Evolutionary conservation across 2,329 filamentous ascomycete species (phyloP).

Genomic region (Xylariales sp.): DNA sequence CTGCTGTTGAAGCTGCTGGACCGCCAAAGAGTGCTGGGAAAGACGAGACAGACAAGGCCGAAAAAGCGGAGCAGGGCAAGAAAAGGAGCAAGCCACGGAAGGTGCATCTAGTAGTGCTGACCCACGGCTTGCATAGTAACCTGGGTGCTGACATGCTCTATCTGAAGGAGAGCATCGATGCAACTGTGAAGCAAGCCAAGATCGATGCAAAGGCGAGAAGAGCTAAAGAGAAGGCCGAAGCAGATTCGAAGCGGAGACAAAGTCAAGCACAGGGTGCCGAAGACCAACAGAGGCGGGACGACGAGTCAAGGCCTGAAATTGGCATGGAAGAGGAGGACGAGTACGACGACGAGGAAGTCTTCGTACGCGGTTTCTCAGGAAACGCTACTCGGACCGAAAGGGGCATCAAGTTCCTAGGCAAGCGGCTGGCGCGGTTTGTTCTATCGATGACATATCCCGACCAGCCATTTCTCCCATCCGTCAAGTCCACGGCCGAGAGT

Average conservation of each 20-base stretch:
- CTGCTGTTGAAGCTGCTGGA: conserved; percentile 17
- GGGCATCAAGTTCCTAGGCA: conserved; percentile 95
- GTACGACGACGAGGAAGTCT: conserved; percentile 75
- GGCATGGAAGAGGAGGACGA: conserved; percentile 41
- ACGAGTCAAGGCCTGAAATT: conserved; percentile 6
- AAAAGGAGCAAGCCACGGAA: conserved; percentile 60
- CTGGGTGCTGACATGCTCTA: conserved; percentile 94
- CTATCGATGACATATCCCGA: conserved; percentile 89
- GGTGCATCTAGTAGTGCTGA: conserved; percentile 86
- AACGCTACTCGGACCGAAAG: conserved; percentile 89
- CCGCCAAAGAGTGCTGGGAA: conserved; percentile 9
- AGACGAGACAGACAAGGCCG: conserved; percentile 9
- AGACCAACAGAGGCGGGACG: conserved; percentile 23
- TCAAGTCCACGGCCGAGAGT: conserved; percentile 44
- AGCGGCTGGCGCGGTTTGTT: conserved; percentile 86
- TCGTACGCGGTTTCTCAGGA: conserved; percentile 84
- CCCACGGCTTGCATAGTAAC: conserved; percentile 94
- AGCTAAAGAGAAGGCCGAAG: conserved; percentile 40
- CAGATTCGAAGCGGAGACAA: conserved; percentile 16
- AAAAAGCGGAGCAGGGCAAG: conserved; percentile 12
- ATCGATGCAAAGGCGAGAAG: conserved; percentile 61
- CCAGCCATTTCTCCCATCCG: conserved; percentile 73
- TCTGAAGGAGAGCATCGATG: conserved; percentile 94
- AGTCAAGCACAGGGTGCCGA: conserved; percentile 12
- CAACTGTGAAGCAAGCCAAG: conserved; percentile 68